Conservation (phyloP, 768 basidiomycete species). For the Auricularia cornea region DNA sequence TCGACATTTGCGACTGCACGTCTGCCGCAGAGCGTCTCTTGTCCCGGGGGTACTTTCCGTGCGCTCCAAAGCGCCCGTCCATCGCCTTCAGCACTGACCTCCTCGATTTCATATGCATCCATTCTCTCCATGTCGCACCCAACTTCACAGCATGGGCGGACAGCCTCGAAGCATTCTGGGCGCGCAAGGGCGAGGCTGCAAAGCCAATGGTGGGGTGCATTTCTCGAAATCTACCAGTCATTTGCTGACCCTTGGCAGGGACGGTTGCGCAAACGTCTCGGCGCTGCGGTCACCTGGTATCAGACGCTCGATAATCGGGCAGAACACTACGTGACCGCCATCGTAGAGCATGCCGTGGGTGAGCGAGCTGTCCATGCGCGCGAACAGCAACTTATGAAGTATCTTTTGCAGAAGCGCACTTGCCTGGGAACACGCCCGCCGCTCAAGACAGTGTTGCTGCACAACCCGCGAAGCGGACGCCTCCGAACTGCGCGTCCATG, state of each 20-base stretch:
- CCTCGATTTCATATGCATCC: not conserved
- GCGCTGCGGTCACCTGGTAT: not conserved
- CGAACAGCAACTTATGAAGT: too few species aligned
- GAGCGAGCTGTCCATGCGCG: too few species aligned
- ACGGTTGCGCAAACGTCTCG: not conserved
- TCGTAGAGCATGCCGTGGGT: too few species aligned
- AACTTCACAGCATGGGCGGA: slow-evolving; percentile 1
- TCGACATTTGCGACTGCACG: not conserved
- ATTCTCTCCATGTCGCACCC: not conserved
- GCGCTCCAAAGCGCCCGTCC: not conserved
- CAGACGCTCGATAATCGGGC: not conserved
- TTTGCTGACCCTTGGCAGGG: not conserved
- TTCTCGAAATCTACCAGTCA: too few species aligned
- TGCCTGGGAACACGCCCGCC: too few species aligned
- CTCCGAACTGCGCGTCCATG: too few species aligned
- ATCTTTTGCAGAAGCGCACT: too few species aligned
- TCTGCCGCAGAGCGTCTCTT: not conserved
- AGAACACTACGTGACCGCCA: not conserved
- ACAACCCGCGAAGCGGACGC: too few species aligned
- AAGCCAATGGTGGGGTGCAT: too few species aligned
- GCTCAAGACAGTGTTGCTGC: too few species aligned
- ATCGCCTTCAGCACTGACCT: slow-evolving; percentile 1
- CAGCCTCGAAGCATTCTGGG: not conserved
- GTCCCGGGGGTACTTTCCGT: not conserved
- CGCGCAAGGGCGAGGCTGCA: not conserved